These are phyloP conservation scores for Lobosporangium transversale DNA, from an alignment of 192 early-diverging fungal genomes.

Conservation along the genomic window DNA sequence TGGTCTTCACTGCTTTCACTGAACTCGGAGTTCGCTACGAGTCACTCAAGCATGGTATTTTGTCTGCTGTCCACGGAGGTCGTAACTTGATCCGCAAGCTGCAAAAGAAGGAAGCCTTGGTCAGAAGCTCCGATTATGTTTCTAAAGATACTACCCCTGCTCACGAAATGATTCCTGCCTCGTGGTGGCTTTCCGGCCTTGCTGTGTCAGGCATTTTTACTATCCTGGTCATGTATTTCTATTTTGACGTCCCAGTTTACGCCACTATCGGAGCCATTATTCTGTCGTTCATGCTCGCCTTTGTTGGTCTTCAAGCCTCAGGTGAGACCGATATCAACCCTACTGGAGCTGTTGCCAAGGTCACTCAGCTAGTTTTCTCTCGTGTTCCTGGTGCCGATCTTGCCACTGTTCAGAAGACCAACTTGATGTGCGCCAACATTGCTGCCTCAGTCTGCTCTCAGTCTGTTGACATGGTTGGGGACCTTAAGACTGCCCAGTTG, in stretches of 20 bases:
- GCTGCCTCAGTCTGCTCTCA: conserved; percentile 65
- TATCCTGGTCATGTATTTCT: conserved; percentile 61
- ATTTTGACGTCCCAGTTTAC: conserved; percentile 67
- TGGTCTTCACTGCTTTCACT: conserved; percentile 71
- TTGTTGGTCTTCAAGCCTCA: conserved; percentile 70
- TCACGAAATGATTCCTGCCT: conserved; percentile 63
- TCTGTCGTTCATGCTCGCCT: conserved; percentile 70
- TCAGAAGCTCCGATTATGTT: conserved; percentile 44
- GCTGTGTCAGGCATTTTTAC: conserved; percentile 64
- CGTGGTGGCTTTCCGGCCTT: conserved; percentile 65
- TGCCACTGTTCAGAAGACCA: conserved; percentile 58
- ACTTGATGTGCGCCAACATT: conserved; percentile 71
- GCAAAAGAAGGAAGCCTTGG: conserved; percentile 13
- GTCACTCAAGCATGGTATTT: conserved; percentile 57
- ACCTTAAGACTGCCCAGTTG: conserved; percentile 76
- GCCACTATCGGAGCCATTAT: conserved; percentile 69
- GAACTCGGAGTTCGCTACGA: conserved; percentile 64
- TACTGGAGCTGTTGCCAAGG: conserved; percentile 70
- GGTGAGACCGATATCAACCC: conserved; percentile 79
- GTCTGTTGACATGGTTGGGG: conserved; percentile 76
- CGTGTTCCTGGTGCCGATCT: conserved; percentile 55
- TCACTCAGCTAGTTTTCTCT: conserved; percentile 73
- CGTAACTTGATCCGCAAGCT: conserved; percentile 24
- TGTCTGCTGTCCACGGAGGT: conserved; percentile 26
- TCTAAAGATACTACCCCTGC: conserved; percentile 48